Base-by-base conservation (phyloP, 1,139 yeast species). In the Ogataea hybrid region DNA sequence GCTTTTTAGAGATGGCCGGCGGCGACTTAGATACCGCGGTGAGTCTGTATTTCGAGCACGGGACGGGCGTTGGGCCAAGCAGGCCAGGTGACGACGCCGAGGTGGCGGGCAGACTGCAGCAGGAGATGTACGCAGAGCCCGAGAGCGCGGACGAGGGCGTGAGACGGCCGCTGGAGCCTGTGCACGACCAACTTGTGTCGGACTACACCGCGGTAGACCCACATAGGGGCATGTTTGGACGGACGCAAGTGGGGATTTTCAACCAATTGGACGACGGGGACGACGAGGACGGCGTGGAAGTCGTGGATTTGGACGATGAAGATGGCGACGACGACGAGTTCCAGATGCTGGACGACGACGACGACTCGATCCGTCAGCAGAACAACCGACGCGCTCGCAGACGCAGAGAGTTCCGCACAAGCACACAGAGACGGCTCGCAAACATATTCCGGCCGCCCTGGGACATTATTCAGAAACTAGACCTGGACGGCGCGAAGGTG, bases 391-490 rank as follows among this genome's bases (percentile, higher is more conserved):
- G 73, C 67, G 41, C 49, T 25, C 37, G 53, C 47, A 25, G 73
- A 67, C 40, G 50, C 32, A 37, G 49, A 23, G 41, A 43, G 23
- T 27, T 30, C 7, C 44, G 54, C 35, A 75, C 84, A 0, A 70
- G 78, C 7, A 81, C 86, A 12, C 94, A 84, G 57, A 66, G 79
- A 46, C 70, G 94, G 43, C 69, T 92, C 42, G 96, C 96, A 5
- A 75, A 75, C 47, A 69, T 92, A 28, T 92, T 90, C 64, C 71
- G 94, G 48, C 98, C 98, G 0, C 98, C 98, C 0, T 92, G 88
- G 65, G 97, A 92, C 56, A 68, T 92, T 33, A 88, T 92, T 62
- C 70, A 80, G 16, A 77, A 75, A 49, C 53, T 80, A 11, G 79
- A 76, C 47, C 64, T 94, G 18, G 95, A 87, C 29, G 64, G 73